Evolutionary conservation across 1,284 basidiomycete species (phyloP).

Genomic region (Athelia sp.): DNA sequence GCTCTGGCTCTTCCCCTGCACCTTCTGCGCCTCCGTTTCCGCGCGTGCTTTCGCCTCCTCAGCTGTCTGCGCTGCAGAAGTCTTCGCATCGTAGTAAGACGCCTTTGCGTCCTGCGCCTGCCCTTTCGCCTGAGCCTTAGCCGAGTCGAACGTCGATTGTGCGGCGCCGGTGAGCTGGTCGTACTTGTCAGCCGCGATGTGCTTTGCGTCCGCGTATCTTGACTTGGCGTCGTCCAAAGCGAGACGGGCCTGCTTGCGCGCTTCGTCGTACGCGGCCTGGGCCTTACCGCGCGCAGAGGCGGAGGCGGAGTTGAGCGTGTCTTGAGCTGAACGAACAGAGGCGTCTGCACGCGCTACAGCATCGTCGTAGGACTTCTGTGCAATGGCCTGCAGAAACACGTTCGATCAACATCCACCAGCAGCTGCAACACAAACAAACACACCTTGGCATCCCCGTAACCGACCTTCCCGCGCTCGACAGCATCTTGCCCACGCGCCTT

Average conservation of each 20-base stretch:
- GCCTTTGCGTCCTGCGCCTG: too few species aligned
- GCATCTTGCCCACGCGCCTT: constrained; percentile 6
- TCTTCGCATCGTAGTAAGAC: too few species aligned
- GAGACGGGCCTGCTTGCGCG: background rate
- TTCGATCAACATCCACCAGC: background rate
- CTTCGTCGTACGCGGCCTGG: background rate
- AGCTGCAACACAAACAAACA: background rate
- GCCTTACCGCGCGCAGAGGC: too few species aligned
- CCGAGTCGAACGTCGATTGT: constrained; percentile 3
- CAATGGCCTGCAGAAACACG: background rate
- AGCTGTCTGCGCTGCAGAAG: too few species aligned
- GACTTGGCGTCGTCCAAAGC: background rate
- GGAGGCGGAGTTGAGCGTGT: background rate
- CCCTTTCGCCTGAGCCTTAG: too few species aligned
- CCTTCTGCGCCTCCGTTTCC: constrained; percentile 6
- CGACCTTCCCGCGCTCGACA: constrained; percentile 2
- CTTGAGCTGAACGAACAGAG: background rate
- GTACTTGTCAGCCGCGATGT: constrained; percentile 4
- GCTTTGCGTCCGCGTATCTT: background rate
- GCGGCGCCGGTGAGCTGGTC: constrained; percentile 3
- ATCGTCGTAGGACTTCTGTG: background rate
- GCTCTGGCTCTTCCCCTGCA: constrained; percentile 8
- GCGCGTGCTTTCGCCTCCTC: background rate
- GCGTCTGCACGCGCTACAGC: background rate
- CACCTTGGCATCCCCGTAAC: constrained; percentile 7